Evolutionary conservation across 176 grass and related monocot genomes (phyloP).

Genomic region (Musa acuminata): DNA sequence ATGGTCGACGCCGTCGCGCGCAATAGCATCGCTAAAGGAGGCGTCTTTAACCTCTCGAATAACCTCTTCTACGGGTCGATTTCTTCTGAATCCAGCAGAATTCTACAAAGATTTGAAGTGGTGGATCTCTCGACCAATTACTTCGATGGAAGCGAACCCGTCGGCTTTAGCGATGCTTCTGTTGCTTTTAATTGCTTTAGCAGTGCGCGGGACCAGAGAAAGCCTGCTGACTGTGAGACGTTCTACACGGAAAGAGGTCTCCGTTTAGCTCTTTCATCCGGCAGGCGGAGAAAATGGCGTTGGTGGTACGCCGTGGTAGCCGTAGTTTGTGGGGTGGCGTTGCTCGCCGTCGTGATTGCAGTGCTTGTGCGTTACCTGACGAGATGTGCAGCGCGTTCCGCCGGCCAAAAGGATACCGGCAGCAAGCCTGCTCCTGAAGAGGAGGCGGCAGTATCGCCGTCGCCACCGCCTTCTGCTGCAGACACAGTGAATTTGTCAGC

Average conservation of each 20-base stretch:
- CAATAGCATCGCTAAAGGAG: not conserved
- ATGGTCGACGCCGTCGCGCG: constrained; percentile 4
- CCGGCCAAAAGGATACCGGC: not conserved
- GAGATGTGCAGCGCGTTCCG: not conserved
- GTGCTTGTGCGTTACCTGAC: not conserved
- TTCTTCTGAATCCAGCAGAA: constrained; percentile 15
- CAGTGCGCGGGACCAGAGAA: constrained; percentile 39
- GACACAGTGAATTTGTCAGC: too few species aligned
- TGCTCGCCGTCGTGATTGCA: not conserved
- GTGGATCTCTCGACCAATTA: constrained; percentile 71
- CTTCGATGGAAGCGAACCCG: constrained; percentile 26
- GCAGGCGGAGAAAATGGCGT: constrained; percentile 6
- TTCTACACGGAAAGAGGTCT: constrained; percentile 52
- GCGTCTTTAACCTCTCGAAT: constrained; percentile 50
- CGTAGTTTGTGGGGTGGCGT: constrained; percentile 9
- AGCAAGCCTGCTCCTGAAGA: not conserved
- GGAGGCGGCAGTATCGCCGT: constrained; percentile 8
- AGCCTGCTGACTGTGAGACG: constrained; percentile 29
- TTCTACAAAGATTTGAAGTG: constrained; percentile 41
- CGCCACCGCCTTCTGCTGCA: not conserved
- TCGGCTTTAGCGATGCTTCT: constrained; percentile 1
- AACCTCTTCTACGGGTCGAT: constrained; percentile 60
- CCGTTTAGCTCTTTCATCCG: not conserved
- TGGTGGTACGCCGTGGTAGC: constrained; percentile 11
- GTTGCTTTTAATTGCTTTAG: constrained; percentile 52